Conservation (phyloP, 176 grass and related monocot species). For the Ensete ventricosum region DNA sequence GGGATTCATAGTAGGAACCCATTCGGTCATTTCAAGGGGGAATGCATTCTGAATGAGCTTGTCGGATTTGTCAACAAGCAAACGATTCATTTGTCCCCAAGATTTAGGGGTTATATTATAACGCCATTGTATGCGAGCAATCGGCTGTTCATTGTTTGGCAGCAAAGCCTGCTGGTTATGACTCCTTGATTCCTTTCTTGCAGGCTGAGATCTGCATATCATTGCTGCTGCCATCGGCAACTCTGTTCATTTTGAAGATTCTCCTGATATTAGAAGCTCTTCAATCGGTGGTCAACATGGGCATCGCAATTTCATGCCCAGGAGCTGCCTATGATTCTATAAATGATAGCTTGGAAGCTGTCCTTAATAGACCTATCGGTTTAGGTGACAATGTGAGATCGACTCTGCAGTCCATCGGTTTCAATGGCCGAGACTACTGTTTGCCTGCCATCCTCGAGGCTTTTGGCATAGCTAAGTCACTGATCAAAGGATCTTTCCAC, state of each 20-base stretch:
- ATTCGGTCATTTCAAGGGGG: neutral
- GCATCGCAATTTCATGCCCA: neutral
- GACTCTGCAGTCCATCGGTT: constrained; percentile 39
- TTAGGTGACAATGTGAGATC: neutral
- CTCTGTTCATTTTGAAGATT: neutral
- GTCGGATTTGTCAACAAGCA: too few relatives aligned
- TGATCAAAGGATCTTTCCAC: constrained; percentile 40
- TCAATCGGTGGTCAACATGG: neutral
- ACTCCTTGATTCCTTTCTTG: neutral
- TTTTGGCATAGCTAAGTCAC: constrained; percentile 26
- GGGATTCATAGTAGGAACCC: neutral
- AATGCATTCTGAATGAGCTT: neutral
- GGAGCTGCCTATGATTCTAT: neutral
- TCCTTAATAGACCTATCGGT: constrained; percentile 1
- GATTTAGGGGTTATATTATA: too few relatives aligned
- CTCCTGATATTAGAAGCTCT: neutral
- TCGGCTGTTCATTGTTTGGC: neutral
- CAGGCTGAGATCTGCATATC: too few relatives aligned
- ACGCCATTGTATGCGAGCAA: neutral
- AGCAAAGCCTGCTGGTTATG: neutral
- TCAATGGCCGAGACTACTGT: constrained; percentile 19
- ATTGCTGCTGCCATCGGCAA: neutral
- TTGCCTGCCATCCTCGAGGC: constrained; percentile 11
- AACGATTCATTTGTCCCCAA: too few relatives aligned
- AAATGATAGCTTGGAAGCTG: neutral